Evolutionary conservation across 2,329 filamentous ascomycete species (phyloP).

Genomic region (Cladosporium halotolerans): DNA sequence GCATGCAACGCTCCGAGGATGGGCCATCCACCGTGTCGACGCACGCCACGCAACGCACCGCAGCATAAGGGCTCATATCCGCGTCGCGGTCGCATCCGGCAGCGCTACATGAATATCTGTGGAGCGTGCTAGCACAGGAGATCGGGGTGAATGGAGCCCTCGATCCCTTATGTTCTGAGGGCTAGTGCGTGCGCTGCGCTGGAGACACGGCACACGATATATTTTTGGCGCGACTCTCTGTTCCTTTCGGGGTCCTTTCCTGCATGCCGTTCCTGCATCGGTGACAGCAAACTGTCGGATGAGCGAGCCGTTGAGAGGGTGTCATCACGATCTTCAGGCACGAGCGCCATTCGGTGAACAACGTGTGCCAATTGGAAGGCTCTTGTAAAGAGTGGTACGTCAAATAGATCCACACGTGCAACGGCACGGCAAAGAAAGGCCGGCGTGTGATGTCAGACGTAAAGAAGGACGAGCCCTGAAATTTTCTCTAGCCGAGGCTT

Average conservation of each 20-base stretch:
- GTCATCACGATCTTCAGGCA: conserved; percentile 11
- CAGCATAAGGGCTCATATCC: conserved; percentile 2
- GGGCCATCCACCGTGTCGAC: conserved; percentile 5
- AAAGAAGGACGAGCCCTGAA: too few relatives aligned
- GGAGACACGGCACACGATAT: neutral
- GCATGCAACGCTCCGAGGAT: conserved; percentile 5
- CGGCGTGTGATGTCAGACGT: conserved; percentile 5
- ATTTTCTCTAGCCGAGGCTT: too few relatives aligned
- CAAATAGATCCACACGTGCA: neutral
- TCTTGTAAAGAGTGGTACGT: neutral
- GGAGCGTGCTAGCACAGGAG: neutral
- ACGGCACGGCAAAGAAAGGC: neutral
- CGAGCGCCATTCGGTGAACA: neutral
- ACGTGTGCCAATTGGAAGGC: conserved; percentile 1
- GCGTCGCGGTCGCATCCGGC: conserved; percentile 5
- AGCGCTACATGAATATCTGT: conserved; percentile 1
- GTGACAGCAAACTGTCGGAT: neutral
- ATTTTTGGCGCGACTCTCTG: conserved; percentile 1
- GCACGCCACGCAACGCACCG: neutral
- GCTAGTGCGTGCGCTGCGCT: neutral
- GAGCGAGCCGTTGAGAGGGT: neutral
- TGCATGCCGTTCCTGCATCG: neutral
- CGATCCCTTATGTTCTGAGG: neutral
- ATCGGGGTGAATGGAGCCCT: neutral
- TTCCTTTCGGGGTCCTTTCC: neutral